Conservation (phyloP, 495 filamentous ascomycete genomes). For the Podospora pseudopauciseta region DNA sequence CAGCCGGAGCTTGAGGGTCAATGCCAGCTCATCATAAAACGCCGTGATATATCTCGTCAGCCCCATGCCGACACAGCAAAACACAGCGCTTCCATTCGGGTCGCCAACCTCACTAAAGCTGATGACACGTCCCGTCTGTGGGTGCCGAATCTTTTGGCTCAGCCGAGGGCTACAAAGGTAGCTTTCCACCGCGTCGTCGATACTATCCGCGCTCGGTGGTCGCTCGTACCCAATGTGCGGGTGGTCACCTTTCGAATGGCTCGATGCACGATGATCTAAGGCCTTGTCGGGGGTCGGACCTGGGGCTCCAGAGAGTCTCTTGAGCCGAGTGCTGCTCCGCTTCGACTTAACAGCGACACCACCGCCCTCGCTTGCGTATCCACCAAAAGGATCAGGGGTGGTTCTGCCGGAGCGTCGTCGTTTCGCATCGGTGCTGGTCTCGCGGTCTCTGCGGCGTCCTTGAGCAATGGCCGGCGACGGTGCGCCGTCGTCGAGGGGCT, state of each 20-base stretch:
- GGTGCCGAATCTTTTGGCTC: constrained; percentile 80
- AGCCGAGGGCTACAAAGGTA: constrained; percentile 80
- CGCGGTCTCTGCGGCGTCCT: constrained; percentile 47
- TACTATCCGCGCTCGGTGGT: constrained; percentile 75
- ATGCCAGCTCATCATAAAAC: constrained; percentile 95
- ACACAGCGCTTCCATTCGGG: constrained; percentile 83
- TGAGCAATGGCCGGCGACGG: constrained; percentile 65
- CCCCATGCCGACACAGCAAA: constrained; percentile 98
- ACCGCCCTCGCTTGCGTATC: constrained; percentile 42
- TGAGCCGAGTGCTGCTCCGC: constrained; percentile 46
- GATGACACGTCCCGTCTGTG: constrained; percentile 79
- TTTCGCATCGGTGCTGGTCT: constrained; percentile 35
- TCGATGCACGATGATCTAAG: constrained; percentile 29
- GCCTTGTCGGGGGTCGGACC: constrained; percentile 38
- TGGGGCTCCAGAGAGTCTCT: constrained; percentile 45
- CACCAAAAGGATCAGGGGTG: constrained; percentile 41
- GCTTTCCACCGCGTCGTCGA: constrained; percentile 82
- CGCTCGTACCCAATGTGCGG: constrained; percentile 51
- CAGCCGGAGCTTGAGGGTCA: constrained; percentile 80
- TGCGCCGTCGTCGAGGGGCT: constrained; percentile 56
- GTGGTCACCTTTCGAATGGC: constrained; percentile 26
- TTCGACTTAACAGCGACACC: constrained; percentile 37
- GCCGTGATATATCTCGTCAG: constrained; percentile 92
- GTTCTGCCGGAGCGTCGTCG: constrained; percentile 40
- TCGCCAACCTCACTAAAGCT: constrained; percentile 97